phyloP scores from a whole-genome alignment of 2,329 filamentous ascomycete genomes.

The Dothideomycetes sp. region DNA sequence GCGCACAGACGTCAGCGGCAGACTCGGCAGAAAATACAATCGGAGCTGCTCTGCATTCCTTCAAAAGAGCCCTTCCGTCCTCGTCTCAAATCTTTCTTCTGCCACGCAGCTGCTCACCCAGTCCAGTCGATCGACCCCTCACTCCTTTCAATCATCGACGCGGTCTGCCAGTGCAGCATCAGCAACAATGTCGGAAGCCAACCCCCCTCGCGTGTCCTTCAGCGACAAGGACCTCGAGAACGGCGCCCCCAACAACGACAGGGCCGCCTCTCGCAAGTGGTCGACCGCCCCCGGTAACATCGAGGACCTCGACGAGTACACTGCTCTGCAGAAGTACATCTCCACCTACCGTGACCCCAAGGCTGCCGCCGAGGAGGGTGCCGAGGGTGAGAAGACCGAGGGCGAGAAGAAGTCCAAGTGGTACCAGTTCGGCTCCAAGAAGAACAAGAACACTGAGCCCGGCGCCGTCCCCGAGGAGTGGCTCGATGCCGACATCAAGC shows the following conservation, averaged over 20 bases:
- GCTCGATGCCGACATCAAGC: constrained; percentile 58
- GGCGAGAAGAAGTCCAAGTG: constrained; percentile 44
- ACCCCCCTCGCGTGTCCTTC: constrained; percentile 30
- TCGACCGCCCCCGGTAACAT: constrained; percentile 32
- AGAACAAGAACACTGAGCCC: constrained; percentile 27
- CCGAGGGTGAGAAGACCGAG: constrained; percentile 28
- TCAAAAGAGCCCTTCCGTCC: constrained; percentile 13
- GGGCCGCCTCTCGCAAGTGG: constrained; percentile 29
- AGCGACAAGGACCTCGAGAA: constrained; percentile 32
- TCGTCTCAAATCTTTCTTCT: constrained; percentile 10
- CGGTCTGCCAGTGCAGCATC: constrained; percentile 14
- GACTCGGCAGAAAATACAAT: constrained; percentile 12
- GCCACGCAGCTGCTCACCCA: constrained; percentile 14
- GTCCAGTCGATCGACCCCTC: constrained; percentile 4
- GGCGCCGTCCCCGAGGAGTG: constrained; percentile 53
- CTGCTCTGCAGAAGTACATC: constrained; percentile 58
- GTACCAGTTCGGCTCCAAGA: constrained; percentile 41
- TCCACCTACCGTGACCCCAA: constrained; percentile 56
- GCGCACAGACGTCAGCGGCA: constrained; percentile 14
- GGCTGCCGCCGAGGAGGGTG: constrained; percentile 36
- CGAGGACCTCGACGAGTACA: constrained; percentile 52
- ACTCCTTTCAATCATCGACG: constrained; percentile 8
- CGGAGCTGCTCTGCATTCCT: constrained; percentile 7
- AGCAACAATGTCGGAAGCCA: constrained; percentile 24
- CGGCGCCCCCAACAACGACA: constrained; percentile 23